Evolutionary conservation across 2,329 filamentous ascomycete species (phyloP).

Genomic region (Whalleya microplaca): DNA sequence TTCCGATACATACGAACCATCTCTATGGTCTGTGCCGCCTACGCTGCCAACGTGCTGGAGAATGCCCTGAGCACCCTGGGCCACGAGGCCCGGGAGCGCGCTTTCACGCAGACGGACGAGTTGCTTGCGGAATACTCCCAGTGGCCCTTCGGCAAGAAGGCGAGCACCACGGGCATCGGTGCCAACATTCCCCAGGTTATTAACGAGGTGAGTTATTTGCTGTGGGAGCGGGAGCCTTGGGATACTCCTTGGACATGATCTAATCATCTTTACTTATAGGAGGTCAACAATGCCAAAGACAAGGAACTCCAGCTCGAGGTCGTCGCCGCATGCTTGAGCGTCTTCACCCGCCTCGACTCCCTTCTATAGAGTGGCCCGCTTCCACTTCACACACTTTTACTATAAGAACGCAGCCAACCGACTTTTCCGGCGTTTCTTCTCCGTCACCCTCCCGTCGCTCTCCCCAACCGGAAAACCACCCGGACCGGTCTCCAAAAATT

Average conservation of each 20-base stretch:
- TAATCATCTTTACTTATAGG: conserved; percentile 46
- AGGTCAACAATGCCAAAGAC: conserved; percentile 84
- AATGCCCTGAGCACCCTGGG: conserved; percentile 94
- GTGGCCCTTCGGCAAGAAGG: conserved; percentile 91
- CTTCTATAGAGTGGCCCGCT: conserved; percentile 65
- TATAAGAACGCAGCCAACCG: conserved; percentile 8
- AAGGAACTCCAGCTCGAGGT: conserved; percentile 97
- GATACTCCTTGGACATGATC: neutral
- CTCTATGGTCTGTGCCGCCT: conserved; percentile 95
- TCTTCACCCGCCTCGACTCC: conserved; percentile 97
- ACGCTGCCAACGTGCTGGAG: conserved; percentile 96
- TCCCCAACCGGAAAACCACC: conserved; percentile 2
- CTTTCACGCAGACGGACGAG: conserved; percentile 97
- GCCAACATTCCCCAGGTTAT: conserved; percentile 90
- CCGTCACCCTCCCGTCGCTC: neutral
- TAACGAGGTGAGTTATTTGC: conserved; percentile 60
- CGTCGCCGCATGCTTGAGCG: conserved; percentile 92
- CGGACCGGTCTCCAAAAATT: conserved; percentile 1
- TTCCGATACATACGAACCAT: conserved; percentile 92
- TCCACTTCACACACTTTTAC: conserved; percentile 6
- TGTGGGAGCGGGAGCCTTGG: neutral
- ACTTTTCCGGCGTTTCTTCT: conserved; percentile 2
- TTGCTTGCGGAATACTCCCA: conserved; percentile 94
- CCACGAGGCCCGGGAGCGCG: conserved; percentile 90
- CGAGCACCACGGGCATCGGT: conserved; percentile 78